Percentiles rank a stretch among this genome's conserved stretches.
Conservation (phyloP, 1,284 basidiomycete species). For the Ustilago xerochloae region DNA sequence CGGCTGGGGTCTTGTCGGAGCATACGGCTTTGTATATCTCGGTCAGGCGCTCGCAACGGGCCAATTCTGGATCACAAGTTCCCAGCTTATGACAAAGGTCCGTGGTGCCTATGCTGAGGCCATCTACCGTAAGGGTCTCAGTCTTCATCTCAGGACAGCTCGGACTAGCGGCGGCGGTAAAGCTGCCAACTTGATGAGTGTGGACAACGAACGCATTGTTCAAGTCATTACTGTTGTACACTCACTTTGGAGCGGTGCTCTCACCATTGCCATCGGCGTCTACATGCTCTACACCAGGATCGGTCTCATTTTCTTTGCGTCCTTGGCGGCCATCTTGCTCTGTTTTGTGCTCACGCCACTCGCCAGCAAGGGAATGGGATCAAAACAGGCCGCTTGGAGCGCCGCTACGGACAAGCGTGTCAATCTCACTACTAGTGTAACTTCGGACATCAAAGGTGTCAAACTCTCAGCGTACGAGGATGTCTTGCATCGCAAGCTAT, state of each 20-base stretch:
- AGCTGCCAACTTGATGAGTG: slow-evolving; percentile 61
- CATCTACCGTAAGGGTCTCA: slow-evolving; percentile 60
- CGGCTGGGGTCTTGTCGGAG: slow-evolving; percentile 63
- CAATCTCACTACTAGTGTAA: slow-evolving; percentile 47
- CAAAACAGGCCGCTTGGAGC: slow-evolving; percentile 52
- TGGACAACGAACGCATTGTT: slow-evolving; percentile 62
- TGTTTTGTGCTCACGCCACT: slow-evolving; percentile 50
- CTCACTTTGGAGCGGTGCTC: slow-evolving; percentile 51
- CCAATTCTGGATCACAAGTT: slow-evolving; percentile 47
- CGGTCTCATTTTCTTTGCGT: slow-evolving; percentile 53
- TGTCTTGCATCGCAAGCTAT: slow-evolving; percentile 43
- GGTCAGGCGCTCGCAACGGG: slow-evolving; percentile 48
- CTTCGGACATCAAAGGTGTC: slow-evolving; percentile 60
- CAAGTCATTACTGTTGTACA: slow-evolving; percentile 41
- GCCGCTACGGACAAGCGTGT: slow-evolving; percentile 52
- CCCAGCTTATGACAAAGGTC: slow-evolving; percentile 51
- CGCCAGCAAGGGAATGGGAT: slow-evolving; percentile 41
- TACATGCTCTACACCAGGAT: slow-evolving; percentile 56
- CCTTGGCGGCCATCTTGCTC: slow-evolving; percentile 42
- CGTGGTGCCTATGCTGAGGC: slow-evolving; percentile 57
- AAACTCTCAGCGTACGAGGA: slow-evolving; percentile 62
- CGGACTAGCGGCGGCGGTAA: slow-evolving; percentile 53
- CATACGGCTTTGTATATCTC: slow-evolving; percentile 58
- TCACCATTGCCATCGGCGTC: slow-evolving; percentile 52
- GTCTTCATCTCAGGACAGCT: slow-evolving; percentile 51